phyloP scores from a whole-genome alignment of 2,329 filamentous ascomycete species.

The Metarhizium rileyi region DNA sequence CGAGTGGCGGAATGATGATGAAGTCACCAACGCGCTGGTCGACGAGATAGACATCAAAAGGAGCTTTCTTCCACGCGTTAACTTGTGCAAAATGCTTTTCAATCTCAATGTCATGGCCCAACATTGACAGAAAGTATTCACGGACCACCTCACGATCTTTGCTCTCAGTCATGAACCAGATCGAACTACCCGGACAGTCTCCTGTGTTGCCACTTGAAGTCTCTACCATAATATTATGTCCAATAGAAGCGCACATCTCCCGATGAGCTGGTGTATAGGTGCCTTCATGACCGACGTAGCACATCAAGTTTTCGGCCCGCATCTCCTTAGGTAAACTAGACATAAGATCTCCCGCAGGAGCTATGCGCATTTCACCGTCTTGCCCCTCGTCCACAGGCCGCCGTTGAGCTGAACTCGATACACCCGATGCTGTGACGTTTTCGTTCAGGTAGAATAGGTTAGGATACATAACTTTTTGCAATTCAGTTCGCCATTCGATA shows the following conservation, averaged over 20 bases:
- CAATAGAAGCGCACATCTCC: constrained; percentile 94
- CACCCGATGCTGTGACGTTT: constrained; percentile 40
- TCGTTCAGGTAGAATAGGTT: constrained; percentile 88
- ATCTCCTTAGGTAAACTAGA: constrained; percentile 77
- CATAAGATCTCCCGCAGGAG: constrained; percentile 84
- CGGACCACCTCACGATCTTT: constrained; percentile 85
- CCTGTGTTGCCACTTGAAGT: constrained; percentile 64
- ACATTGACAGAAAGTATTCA: constrained; percentile 85
- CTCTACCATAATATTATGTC: constrained; percentile 98
- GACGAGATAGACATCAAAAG: constrained; percentile 85
- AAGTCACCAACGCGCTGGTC: constrained; percentile 88
- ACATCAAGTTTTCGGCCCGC: constrained; percentile 96
- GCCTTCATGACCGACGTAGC: constrained; percentile 93
- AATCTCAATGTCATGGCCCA: constrained; percentile 94
- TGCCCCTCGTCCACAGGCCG: constrained; percentile 21
- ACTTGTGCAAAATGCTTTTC: constrained; percentile 95
- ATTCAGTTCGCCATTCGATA: constrained; percentile 69
- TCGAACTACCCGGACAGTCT: constrained; percentile 76
- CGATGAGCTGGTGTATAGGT: constrained; percentile 92
- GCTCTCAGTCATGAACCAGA: constrained; percentile 98
- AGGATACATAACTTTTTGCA: constrained; percentile 69
- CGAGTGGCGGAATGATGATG: constrained; percentile 84
- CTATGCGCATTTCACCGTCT: constrained; percentile 45
- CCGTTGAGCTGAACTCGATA: neutral
- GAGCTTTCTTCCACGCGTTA: constrained; percentile 90